Percentiles rank a stretch among this genome's conserved stretches.
phyloP scores from a whole-genome alignment of 2,329 filamentous ascomycete genomes.

The Aspergillus transmontanensis region DNA sequence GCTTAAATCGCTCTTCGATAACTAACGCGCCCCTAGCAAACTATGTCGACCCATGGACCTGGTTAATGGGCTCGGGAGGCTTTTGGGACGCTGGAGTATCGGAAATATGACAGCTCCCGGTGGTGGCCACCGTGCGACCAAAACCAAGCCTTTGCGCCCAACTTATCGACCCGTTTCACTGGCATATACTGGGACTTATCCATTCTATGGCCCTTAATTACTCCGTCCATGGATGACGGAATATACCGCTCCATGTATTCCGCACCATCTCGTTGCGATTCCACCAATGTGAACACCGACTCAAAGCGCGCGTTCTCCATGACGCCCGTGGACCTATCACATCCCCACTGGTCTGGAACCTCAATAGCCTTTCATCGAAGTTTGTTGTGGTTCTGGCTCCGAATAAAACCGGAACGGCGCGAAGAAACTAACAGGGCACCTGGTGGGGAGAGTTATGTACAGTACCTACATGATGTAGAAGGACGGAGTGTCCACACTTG shows the following conservation, averaged over 20 bases:
- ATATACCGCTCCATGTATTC: neutral
- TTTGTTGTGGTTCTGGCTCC: conserved; percentile 5
- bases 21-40: neutral
- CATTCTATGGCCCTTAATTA: neutral
- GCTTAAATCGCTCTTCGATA: neutral
- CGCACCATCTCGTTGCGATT: neutral
- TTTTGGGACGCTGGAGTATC: neutral
- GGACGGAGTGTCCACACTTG: neutral
- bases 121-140: neutral
- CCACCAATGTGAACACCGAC: neutral
- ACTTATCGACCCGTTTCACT: neutral
- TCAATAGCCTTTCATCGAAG: conserved; percentile 10
- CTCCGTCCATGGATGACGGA: neutral
- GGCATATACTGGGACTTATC: neutral
- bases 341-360: conserved; percentile 21
- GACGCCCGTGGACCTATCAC: conserved; percentile 22
- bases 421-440: neutral
- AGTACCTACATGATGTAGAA: neutral
- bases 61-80: conserved; percentile 15
- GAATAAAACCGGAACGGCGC: conserved; percentile 12
- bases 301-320: conserved; percentile 1
- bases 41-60: conserved; percentile 2
- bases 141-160: neutral
- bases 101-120: neutral
- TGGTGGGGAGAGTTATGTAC: conserved; percentile 3